Conservation (phyloP, 352 stramenopile genomes). For the Phytophthora hibernalis region DNA sequence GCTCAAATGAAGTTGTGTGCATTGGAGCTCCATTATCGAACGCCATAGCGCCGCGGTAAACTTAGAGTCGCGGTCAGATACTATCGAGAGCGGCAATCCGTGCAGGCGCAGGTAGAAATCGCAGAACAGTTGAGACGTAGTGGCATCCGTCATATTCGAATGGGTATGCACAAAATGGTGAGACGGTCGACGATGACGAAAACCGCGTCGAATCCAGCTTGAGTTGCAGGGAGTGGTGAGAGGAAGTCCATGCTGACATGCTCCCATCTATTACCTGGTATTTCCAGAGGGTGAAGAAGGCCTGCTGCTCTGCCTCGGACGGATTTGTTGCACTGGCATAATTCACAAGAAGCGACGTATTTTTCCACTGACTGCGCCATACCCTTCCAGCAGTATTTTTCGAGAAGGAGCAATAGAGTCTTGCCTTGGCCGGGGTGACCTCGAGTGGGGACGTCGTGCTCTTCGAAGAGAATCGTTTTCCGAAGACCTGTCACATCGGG, state of each 20-base stretch:
- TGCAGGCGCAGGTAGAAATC: too few species aligned
- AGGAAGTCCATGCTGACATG: conserved; percentile 31
- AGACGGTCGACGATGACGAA: conserved; percentile 21
- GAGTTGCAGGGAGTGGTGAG: not conserved
- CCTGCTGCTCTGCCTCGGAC: not conserved
- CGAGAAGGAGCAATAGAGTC: conserved; percentile 6
- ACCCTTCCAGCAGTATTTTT: too few species aligned
- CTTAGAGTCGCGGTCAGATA: too few species aligned
- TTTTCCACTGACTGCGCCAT: conserved; percentile 9
- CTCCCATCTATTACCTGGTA: not conserved
- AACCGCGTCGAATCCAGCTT: conserved; percentile 4
- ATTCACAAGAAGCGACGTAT: conserved; percentile 23
- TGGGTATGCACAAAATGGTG: conserved; percentile 12
- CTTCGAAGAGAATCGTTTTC: conserved; percentile 17
- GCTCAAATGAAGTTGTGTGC: too few species aligned
- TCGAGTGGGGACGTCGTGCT: conserved; percentile 8
- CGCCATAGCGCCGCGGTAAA: conserved; percentile 6
- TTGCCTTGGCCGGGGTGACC: conserved; percentile 18
- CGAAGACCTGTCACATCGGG: not conserved
- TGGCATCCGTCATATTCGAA: not conserved
- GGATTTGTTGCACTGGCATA: conserved; percentile 20
- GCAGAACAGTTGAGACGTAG: conserved; percentile 10
- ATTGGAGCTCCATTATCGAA: conserved; percentile 4
- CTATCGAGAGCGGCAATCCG: too few species aligned
- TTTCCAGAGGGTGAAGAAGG: conserved; percentile 13